These are phyloP conservation scores for Gautieria morchelliformis DNA, from an alignment of 768 basidiomycete species.

Conservation along the genomic window DNA sequence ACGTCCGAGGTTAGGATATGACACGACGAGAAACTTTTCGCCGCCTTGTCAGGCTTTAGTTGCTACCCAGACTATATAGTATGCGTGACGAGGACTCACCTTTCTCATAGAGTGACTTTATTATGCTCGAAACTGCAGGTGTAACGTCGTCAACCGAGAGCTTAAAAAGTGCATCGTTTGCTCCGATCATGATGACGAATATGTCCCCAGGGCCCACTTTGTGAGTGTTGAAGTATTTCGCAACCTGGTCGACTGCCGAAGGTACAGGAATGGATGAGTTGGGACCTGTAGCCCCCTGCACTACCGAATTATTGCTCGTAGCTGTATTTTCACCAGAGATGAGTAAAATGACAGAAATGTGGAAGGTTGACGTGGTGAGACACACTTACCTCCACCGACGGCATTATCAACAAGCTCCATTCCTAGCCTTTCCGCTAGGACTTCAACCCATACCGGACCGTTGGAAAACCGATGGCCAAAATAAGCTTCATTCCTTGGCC, in stretches of 20 bases:
- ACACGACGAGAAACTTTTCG: neutral
- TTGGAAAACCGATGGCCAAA: slow-evolving; percentile 13
- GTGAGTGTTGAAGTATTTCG: neutral
- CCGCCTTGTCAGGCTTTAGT: neutral
- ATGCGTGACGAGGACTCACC: neutral
- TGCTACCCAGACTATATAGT: neutral
- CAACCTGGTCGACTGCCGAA: neutral
- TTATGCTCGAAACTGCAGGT: neutral
- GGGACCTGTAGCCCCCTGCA: slow-evolving; percentile 1
- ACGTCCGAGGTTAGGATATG: neutral
- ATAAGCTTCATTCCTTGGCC: slow-evolving; percentile 4
- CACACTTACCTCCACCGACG: slow-evolving; percentile 9
- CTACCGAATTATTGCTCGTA: slow-evolving; percentile 7
- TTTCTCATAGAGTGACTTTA: neutral
- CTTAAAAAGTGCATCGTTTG: slow-evolving; percentile 4
- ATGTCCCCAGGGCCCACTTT: neutral
- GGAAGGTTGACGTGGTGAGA: neutral
- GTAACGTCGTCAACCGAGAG: neutral
- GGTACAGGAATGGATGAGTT: neutral
- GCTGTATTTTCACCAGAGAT: neutral
- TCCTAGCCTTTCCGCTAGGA: slow-evolving; percentile 14
- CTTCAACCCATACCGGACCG: slow-evolving; percentile 17
- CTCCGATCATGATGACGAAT: slow-evolving; percentile 6
- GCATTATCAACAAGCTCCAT: slow-evolving; percentile 13
- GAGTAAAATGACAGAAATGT: neutral